Base-by-base conservation (phyloP, 2,329 filamentous ascomycete species). In the Passalora sequoiae region DNA sequence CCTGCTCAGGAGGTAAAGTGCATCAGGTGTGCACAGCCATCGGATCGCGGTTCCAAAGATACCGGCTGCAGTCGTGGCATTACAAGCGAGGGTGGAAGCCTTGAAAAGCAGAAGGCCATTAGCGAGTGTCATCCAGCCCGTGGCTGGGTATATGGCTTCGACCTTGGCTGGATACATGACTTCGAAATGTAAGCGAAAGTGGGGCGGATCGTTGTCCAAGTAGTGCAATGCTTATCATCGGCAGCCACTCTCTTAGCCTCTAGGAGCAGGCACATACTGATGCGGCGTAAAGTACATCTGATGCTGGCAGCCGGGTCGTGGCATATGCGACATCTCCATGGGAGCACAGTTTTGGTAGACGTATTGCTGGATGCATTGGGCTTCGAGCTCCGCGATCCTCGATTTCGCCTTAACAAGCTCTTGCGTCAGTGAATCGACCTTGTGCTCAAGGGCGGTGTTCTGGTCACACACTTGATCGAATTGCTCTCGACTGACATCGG, bases 221-320 rank as follows among this genome's bases (percentile, higher is more conserved):
- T n/a, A n/a, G n/a, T n/a, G n/a, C n/a, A n/a, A n/a, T n/a, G n/a
- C n/a, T n/a, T n/a, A n/a, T n/a, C n/a, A n/a, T n/a, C n/a, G n/a
- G n/a, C n/a, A n/a, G n/a, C n/a, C n/a, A n/a, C n/a, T n/a, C n/a
- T 27, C 21, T 42, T 13, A 35, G 19, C 22, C 31, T 28, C 33
- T 31, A 25, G 36, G 42, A 15, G 38, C 36, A 9, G 42, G 42
- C 7, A 44, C 36, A 33, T 27, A 44, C 13, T 44, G 42, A 25
- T 44, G 42, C 15, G 42, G 42, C 8, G 36, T 21, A 33, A 44
- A 44, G 36, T 39, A 44, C 22, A 42, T 17, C 12, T 27, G 10
- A 6, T 33, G 24, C 13, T 37, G 32, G 33, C 21, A 36, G 10
- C 33, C 33, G 7, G 33, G 33, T 24, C 33, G 33, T 12, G 33